Evolutionary conservation across 2,329 filamentous ascomycete genomes (phyloP).

Genomic region (Elsinoe ampelina): DNA sequence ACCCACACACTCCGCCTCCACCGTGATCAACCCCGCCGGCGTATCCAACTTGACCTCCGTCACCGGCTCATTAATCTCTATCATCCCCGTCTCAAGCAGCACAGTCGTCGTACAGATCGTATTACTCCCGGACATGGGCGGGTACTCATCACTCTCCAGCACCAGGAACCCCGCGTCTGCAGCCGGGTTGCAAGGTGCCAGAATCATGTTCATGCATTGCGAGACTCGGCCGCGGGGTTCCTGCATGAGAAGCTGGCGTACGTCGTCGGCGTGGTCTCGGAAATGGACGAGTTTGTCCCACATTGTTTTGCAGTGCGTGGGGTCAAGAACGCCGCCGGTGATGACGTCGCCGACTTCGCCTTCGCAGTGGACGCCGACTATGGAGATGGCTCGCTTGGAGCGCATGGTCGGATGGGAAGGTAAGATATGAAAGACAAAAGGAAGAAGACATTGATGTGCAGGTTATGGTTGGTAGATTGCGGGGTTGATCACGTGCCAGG

Average conservation of each 20-base stretch:
- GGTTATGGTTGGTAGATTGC: too few relatives aligned
- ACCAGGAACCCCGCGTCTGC: slow-evolving; percentile 40
- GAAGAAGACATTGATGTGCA: too few relatives aligned
- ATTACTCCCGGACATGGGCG: slow-evolving; percentile 39
- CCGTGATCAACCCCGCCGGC: slow-evolving; percentile 35
- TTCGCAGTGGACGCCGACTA: slow-evolving; percentile 33
- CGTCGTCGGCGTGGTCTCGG: slow-evolving; percentile 31
- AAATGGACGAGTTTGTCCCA: slow-evolving; percentile 41
- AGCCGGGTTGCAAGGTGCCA: slow-evolving; percentile 36
- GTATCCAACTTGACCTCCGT: slow-evolving; percentile 37
- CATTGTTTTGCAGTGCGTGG: slow-evolving; percentile 35
- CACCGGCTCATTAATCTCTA: slow-evolving; percentile 37
- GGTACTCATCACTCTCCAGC: slow-evolving; percentile 38
- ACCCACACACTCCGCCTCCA: slow-evolving; percentile 34
- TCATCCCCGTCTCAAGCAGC: slow-evolving; percentile 40
- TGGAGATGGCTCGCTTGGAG: slow-evolving; percentile 7
- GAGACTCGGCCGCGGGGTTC: slow-evolving; percentile 38
- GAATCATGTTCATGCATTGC: slow-evolving; percentile 34
- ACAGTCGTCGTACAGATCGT: slow-evolving; percentile 38
- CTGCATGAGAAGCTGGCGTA: slow-evolving; percentile 37
- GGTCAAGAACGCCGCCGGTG: slow-evolving; percentile 39
- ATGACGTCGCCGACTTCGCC: slow-evolving; percentile 43
- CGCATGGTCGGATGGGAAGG: background rate
- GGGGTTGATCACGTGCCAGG: too few relatives aligned
- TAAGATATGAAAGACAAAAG: too few relatives aligned